Conservation (phyloP, 2,329 filamentous ascomycete species). For the Didymella glomerata region DNA sequence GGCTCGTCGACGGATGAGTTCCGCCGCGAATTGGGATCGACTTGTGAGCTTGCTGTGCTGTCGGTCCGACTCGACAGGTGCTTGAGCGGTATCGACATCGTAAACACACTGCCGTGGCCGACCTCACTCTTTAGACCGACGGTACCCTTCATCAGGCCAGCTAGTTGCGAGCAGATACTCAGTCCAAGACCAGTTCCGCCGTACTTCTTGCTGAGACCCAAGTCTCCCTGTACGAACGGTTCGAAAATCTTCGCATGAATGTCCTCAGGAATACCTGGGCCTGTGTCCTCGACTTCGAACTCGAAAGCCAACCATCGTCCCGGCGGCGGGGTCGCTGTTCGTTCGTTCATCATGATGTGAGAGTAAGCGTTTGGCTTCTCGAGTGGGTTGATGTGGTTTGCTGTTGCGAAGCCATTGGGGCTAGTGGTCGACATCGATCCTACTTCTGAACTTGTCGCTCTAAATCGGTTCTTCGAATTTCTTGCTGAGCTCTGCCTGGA, state of each 20-base stretch:
- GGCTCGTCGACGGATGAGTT: slow-evolving; percentile 42
- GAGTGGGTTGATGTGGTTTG: slow-evolving; percentile 55
- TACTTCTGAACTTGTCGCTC: slow-evolving; percentile 44
- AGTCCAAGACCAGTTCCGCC: slow-evolving; percentile 88
- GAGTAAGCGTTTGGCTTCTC: slow-evolving; percentile 51
- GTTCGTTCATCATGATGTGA: slow-evolving; percentile 49
- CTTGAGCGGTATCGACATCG: slow-evolving; percentile 80
- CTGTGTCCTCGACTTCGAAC: slow-evolving; percentile 88
- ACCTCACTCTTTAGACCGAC: slow-evolving; percentile 76
- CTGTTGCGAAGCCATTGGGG: slow-evolving; percentile 50
- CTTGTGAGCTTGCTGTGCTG: slow-evolving; percentile 55
- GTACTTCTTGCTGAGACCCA: slow-evolving; percentile 87
- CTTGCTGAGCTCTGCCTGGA: slow-evolving; percentile 53
- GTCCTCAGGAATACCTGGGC: slow-evolving; percentile 80
- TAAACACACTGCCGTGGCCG: slow-evolving; percentile 81
- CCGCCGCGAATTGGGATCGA: slow-evolving; percentile 40
- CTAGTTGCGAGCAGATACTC: slow-evolving; percentile 88
- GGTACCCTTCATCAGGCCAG: slow-evolving; percentile 80
- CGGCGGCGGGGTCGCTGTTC: slow-evolving; percentile 59
- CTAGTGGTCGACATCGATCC: slow-evolving; percentile 40
- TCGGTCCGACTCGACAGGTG: slow-evolving; percentile 74
- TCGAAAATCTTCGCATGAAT: slow-evolving; percentile 88
- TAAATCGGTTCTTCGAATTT: slow-evolving; percentile 44
- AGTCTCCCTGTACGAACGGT: slow-evolving; percentile 92
- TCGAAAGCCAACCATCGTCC: slow-evolving; percentile 78